Conservation (phyloP, 805 yeast genomes). For the Pichia occidentalis region DNA sequence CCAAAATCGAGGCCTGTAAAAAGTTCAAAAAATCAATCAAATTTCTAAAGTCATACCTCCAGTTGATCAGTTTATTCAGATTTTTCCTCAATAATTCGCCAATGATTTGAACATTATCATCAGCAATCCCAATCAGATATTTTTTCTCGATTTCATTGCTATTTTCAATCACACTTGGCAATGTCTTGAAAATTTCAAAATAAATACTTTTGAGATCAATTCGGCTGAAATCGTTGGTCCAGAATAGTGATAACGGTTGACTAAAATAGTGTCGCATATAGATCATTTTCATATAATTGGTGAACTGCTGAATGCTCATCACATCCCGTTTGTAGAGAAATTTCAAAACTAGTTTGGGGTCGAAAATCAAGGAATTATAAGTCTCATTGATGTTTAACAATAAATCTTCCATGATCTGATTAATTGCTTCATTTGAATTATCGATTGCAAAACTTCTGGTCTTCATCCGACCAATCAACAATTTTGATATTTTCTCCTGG, state of each 20-base stretch:
- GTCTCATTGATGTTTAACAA: constrained; percentile 28
- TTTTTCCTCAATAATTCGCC: constrained; percentile 21
- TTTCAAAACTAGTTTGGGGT: constrained; percentile 25
- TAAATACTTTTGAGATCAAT: constrained; percentile 21
- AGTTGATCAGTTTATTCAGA: constrained; percentile 25
- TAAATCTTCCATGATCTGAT: constrained; percentile 28
- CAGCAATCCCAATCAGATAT: constrained; percentile 19
- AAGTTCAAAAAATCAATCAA: constrained; percentile 26
- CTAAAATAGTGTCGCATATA: constrained; percentile 31
- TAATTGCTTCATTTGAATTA: constrained; percentile 28
- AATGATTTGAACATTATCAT: constrained; percentile 17
- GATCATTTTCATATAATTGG: constrained; percentile 26
- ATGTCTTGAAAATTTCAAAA: constrained; percentile 23
- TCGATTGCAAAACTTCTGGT: constrained; percentile 26
- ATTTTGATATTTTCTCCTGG: constrained; percentile 28
- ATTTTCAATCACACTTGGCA: constrained; percentile 26
- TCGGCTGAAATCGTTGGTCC: constrained; percentile 26
- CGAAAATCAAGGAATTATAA: constrained; percentile 29
- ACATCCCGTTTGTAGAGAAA: constrained; percentile 22
- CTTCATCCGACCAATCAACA: constrained; percentile 19
- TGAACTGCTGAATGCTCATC: constrained; percentile 27
- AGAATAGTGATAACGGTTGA: constrained; percentile 30
- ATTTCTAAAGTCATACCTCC: constrained; percentile 26
- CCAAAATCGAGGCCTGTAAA: constrained; percentile 23
- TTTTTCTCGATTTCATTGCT: constrained; percentile 13